Conservation (phyloP, 2,329 filamentous ascomycete species). For the Penicillium sp. region DNA sequence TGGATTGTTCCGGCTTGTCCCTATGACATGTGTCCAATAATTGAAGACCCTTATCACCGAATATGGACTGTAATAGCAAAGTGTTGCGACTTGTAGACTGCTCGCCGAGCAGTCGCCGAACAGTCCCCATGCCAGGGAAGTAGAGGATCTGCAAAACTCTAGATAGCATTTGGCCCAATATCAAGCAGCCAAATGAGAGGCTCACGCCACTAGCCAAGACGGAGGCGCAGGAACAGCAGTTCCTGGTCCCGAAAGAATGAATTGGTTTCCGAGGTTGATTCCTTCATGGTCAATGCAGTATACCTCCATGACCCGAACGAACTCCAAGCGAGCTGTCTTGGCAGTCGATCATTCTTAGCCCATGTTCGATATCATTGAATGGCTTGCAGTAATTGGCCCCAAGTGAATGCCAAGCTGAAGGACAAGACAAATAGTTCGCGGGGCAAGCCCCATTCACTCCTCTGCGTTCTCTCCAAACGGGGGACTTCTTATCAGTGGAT, state of each 20-base stretch:
- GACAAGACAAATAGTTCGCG: conserved; percentile 8
- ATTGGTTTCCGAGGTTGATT: not conserved
- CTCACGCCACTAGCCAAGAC: not conserved
- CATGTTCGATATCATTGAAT: conserved; percentile 3
- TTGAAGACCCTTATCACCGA: conserved; percentile 7
- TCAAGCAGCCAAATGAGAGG: not conserved
- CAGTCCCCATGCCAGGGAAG: not conserved
- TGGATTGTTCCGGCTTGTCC: not conserved
- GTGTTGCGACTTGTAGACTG: conserved; percentile 10
- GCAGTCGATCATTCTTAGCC: conserved; percentile 15
- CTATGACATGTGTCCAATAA: not conserved
- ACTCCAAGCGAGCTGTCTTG: conserved; percentile 16
- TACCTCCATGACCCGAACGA: not conserved
- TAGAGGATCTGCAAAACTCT: conserved; percentile 15
- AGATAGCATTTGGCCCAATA: conserved; percentile 11
- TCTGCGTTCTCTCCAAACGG: conserved; percentile 6
- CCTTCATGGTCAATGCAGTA: not conserved
- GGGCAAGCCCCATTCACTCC: not conserved
- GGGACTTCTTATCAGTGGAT: conserved; percentile 19
- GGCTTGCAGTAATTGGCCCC: not conserved
- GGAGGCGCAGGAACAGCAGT: conserved; percentile 5
- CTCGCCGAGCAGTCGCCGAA: not conserved
- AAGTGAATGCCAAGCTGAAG: not conserved
- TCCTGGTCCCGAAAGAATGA: not conserved
- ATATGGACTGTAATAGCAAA: not conserved